A percentile compares a stretch with the other conserved stretches of the same genome.
Conservation (phyloP, 768 basidiomycete genomes). For the button mushroom (Agaricus bisporus) region DNA sequence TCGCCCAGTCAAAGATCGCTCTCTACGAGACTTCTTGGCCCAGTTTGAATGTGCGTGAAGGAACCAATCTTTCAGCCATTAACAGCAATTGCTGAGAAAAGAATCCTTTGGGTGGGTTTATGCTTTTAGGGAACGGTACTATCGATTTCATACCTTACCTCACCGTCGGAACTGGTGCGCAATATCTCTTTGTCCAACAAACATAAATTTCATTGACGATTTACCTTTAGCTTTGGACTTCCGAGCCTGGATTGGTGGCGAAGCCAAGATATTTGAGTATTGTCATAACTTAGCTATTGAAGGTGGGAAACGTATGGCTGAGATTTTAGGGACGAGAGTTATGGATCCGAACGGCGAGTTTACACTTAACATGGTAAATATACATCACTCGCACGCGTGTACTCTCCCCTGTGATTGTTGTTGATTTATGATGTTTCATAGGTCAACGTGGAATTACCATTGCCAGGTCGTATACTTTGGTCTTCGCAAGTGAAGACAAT, state of each 20-base stretch:
- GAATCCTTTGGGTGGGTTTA: background rate
- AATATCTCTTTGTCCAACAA: background rate
- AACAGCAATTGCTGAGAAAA: background rate
- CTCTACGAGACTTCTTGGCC: conserved; percentile 35
- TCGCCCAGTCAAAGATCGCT: conserved; percentile 35
- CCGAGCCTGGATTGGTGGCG: conserved; percentile 69
- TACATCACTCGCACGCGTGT: background rate
- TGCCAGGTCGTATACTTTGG: conserved; percentile 19
- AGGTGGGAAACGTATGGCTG: conserved; percentile 57
- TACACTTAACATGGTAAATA: conserved; percentile 62
- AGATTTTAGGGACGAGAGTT: conserved; percentile 53
- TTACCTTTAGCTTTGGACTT: conserved; percentile 55
- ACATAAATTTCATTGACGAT: background rate
- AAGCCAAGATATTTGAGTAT: conserved; percentile 63
- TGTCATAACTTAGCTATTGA: conserved; percentile 61
- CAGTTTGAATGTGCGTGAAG: conserved; percentile 42
- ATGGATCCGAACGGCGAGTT: conserved; percentile 54
- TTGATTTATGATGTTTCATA: conserved; percentile 5
- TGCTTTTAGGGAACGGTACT: conserved; percentile 54
- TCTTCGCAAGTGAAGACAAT: conserved; percentile 16
- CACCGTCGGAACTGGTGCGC: conserved; percentile 45
- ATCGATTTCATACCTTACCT: conserved; percentile 49
- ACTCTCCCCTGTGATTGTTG: background rate
- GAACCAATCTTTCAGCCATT: conserved; percentile 1
- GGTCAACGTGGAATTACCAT: conserved; percentile 31